Evolutionary conservation across 192 early-diverging fungal genomes (phyloP).

Genomic region (Coemansia sp.): DNA sequence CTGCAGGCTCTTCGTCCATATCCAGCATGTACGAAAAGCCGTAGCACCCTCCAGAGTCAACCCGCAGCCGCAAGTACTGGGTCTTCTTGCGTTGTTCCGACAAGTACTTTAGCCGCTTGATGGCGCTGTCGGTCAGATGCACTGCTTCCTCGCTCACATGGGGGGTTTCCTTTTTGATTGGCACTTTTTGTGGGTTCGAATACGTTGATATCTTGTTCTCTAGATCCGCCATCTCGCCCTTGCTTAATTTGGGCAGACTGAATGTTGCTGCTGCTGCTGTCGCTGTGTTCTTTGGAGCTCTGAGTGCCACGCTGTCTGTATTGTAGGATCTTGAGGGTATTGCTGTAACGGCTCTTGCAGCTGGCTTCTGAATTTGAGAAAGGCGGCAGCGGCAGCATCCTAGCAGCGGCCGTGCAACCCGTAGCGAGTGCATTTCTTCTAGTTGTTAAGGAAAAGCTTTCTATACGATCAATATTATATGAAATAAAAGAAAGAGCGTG

Average conservation of each 20-base stretch:
- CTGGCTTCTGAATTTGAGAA: neutral
- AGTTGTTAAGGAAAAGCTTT: neutral
- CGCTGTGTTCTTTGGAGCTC: neutral
- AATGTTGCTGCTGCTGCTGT: constrained; percentile 27
- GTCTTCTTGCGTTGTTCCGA: constrained; percentile 44
- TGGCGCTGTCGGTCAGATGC: constrained; percentile 44
- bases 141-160: constrained; percentile 23
- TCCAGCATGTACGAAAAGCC: constrained; percentile 85
- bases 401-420: neutral
- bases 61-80: constrained; percentile 67
- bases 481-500: neutral
- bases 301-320: neutral
- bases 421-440: neutral
- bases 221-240: constrained; percentile 19
- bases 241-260: constrained; percentile 36
- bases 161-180: neutral
- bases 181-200: neutral
- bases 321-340: neutral
- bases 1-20: constrained; percentile 62
- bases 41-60: constrained; percentile 86
- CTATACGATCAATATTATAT: no score
- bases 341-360: neutral
- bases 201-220: constrained; percentile 29
- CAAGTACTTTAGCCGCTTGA: constrained; percentile 37
- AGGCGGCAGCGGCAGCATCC: neutral